phyloP scores from a whole-genome alignment of 306 rosid species.

The Cucurbita argyrosperma region DNA sequence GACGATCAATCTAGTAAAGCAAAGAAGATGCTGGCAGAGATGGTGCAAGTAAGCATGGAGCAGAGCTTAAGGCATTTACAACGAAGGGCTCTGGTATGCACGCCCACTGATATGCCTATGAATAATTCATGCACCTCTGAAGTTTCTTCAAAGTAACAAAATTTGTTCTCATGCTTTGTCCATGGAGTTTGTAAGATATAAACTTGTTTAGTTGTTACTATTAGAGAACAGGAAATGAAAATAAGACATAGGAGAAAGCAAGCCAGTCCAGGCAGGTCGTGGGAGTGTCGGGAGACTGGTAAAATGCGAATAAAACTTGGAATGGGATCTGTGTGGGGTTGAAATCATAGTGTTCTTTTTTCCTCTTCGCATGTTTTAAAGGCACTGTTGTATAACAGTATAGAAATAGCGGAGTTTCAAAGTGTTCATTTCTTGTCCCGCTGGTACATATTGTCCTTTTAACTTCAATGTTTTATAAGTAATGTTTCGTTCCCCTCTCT shows the following conservation, averaged over 20 bases:
- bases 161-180: constrained; percentile 6
- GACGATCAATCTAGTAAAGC: constrained; percentile 85
- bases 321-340: constrained; percentile 12
- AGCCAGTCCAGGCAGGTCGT: constrained; percentile 93
- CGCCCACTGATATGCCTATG: constrained; percentile 70
- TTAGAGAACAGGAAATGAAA: background rate
- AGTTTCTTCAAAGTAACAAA: constrained; percentile 58
- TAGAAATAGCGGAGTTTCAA: constrained; percentile 13
- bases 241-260: constrained; percentile 11
- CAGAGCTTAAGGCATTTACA: constrained; percentile 90
- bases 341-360: constrained; percentile 7
- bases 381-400: constrained; percentile 25
- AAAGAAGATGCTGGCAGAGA: constrained; percentile 90
- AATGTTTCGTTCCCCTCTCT: too few species aligned
- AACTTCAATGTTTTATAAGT: too few species aligned
- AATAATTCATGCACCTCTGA: constrained; percentile 48
- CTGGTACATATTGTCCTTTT: too few species aligned
- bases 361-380: constrained; percentile 20
- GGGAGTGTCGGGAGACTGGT: constrained; percentile 82
- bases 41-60: constrained; percentile 99
- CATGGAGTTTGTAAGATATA: constrained; percentile 31
- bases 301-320: constrained; percentile 44
- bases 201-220: constrained; percentile 14
- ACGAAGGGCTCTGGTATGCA: constrained; percentile 84
- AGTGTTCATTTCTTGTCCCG: background rate